Evolutionary conservation across 495 filamentous ascomycete species (phyloP).

Genomic region (Clohesyomyces aquaticus): DNA sequence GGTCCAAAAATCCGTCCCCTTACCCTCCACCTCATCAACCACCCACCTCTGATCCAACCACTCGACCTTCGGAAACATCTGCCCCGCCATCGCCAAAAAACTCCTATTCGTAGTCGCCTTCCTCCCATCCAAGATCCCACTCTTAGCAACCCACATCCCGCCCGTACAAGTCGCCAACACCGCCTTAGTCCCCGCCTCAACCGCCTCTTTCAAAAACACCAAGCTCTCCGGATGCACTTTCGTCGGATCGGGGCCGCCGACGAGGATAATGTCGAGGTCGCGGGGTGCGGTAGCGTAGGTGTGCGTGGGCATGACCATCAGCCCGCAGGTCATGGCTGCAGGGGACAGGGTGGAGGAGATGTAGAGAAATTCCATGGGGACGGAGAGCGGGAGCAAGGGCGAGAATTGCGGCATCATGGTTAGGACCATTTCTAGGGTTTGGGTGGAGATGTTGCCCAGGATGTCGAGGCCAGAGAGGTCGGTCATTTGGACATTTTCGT

Average conservation of each 20-base stretch:
- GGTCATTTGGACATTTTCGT: constrained; percentile 35
- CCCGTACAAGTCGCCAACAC: constrained; percentile 36
- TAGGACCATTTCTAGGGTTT: constrained; percentile 17
- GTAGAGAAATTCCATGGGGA: constrained; percentile 39
- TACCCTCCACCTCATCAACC: constrained; percentile 26
- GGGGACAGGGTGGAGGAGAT: constrained; percentile 28
- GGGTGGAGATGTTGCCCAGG: constrained; percentile 29
- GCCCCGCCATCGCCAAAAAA: constrained; percentile 17
- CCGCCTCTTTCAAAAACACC: constrained; percentile 32
- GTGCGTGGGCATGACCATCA: constrained; percentile 32
- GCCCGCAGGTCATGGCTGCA: constrained; percentile 20
- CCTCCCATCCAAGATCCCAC: constrained; percentile 33
- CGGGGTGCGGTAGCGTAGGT: constrained; percentile 30
- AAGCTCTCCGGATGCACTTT: constrained; percentile 31
- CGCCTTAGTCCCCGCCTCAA: constrained; percentile 19
- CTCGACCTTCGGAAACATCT: constrained; percentile 32
- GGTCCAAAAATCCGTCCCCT: constrained; percentile 36
- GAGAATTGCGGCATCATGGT: neutral
- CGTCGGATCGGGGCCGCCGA: constrained; percentile 26
- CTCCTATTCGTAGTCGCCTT: constrained; percentile 40
- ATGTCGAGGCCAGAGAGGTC: constrained; percentile 39
- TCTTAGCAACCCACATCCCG: constrained; percentile 34
- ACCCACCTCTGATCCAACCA: constrained; percentile 41
- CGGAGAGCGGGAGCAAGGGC: constrained; percentile 1
- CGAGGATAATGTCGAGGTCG: constrained; percentile 31